Evolutionary conservation across 164 flowering plant species (phyloP).

Genomic region (Dillenia suffruticosa): DNA sequence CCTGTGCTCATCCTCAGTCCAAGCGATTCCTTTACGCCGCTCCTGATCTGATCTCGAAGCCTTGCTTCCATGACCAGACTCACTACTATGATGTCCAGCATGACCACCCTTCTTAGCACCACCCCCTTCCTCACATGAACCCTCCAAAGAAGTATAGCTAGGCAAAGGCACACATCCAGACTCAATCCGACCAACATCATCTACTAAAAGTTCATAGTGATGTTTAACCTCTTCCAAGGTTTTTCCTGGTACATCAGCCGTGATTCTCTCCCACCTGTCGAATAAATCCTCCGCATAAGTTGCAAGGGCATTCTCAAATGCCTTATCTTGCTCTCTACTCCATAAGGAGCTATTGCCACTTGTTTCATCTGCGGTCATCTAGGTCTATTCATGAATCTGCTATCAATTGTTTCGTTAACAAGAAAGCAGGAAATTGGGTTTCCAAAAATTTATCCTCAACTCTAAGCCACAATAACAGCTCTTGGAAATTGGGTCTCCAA

Average conservation of each 20-base stretch:
- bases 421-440: conserved; percentile 2
- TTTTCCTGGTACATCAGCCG: conserved; percentile 73
- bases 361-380: conserved; percentile 66
- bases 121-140: conserved; percentile 54
- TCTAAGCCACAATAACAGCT: conserved; percentile 11
- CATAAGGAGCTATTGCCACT: conserved; percentile 41
- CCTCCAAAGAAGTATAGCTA: conserved; percentile 55
- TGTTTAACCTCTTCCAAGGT: conserved; percentile 61
- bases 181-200: conserved; percentile 69
- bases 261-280: conserved; percentile 90
- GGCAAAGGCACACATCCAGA: conserved; percentile 80
- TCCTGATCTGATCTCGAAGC: conserved; percentile 76
- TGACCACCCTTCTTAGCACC: conserved; percentile 48
- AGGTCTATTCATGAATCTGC: conserved; percentile 16
- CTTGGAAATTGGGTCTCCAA: conserved; percentile 23
- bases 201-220: conserved; percentile 76
- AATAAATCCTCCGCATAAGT: conserved; percentile 50
- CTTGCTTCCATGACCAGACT: conserved; percentile 60
- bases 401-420: conserved; percentile 8
- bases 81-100: conserved; percentile 37
- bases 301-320: conserved; percentile 83
- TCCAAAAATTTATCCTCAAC: conserved; percentile 11
- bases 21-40: conserved; percentile 90
- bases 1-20: conserved; percentile 99
- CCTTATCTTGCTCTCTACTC: conserved; percentile 83